phyloP scores from a whole-genome alignment of 1,139 yeast genomes.

The Tardiomyces blankii region DNA sequence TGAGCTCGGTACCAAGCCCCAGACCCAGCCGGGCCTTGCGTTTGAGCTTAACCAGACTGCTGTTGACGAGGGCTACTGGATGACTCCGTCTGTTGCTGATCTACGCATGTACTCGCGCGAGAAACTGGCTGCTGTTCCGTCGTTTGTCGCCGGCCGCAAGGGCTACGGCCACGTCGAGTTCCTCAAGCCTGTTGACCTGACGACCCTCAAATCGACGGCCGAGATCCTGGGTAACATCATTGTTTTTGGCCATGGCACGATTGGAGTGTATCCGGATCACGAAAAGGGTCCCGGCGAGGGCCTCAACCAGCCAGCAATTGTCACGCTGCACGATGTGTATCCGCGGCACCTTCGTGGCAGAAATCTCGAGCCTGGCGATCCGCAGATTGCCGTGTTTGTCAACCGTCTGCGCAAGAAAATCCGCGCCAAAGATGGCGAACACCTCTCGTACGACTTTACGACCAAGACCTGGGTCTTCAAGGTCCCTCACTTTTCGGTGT shows the following conservation, averaged over 20 bases:
- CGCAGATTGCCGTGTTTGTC: conserved; percentile 38
- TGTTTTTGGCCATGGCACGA: conserved; percentile 42
- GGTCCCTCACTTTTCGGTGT: conserved; percentile 85
- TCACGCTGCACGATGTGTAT: conserved; percentile 57
- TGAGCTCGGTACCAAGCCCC: conserved; percentile 3
- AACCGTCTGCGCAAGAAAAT: conserved; percentile 32
- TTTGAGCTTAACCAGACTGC: conserved; percentile 16
- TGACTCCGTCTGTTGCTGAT: conserved; percentile 55
- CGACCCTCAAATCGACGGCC: conserved; percentile 35
- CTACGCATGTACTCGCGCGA: conserved; percentile 37
- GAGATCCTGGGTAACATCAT: conserved; percentile 48
- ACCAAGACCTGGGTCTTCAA: conserved; percentile 71
- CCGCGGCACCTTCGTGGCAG: conserved; percentile 16
- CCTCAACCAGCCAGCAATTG: conserved; percentile 74
- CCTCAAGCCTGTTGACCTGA: conserved; percentile 60
- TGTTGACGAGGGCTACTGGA: conserved; percentile 57
- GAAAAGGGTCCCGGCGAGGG: conserved; percentile 59
- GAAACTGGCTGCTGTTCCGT: conserved; percentile 47
- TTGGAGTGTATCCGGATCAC: conserved; percentile 57
- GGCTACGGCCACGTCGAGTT: conserved; percentile 70
- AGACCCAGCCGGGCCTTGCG: conserved; percentile 9
- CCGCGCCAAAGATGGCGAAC: conserved; percentile 57
- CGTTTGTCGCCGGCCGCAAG: conserved; percentile 66
- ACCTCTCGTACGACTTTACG: conserved; percentile 46
- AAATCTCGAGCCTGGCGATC: conserved; percentile 31